phyloP scores from a whole-genome alignment of 2,329 filamentous ascomycete genomes.

The Epichloe glyceriae region DNA sequence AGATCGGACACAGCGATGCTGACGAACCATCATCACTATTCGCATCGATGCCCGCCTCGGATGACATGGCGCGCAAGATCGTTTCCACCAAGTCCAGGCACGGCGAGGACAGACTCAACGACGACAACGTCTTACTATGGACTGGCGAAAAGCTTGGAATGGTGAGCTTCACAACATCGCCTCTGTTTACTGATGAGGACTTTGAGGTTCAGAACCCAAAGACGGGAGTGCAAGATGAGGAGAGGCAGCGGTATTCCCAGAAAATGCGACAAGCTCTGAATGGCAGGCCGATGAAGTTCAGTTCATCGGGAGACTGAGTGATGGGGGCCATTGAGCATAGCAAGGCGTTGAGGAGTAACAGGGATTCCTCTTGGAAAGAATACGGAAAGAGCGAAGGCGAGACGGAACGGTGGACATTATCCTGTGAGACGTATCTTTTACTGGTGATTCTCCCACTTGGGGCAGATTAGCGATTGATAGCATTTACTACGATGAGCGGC shows the following conservation, averaged over 20 bases:
- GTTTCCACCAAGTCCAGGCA: conserved; percentile 41
- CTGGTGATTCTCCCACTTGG: no score
- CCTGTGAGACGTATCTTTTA: no score
- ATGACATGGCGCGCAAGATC: conserved; percentile 72
- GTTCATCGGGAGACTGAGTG: conserved; percentile 54
- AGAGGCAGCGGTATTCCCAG: conserved; percentile 49
- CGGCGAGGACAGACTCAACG: conserved; percentile 25
- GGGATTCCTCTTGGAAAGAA: neutral
- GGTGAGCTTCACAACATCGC: conserved; percentile 45
- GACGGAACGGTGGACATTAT: no score
- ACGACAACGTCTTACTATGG: conserved; percentile 71
- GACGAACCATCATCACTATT: conserved; percentile 36
- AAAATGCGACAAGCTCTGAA: conserved; percentile 62
- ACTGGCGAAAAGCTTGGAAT: conserved; percentile 75
- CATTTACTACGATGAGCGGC: neutral
- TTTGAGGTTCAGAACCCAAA: conserved; percentile 38
- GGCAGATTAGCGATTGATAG: no score
- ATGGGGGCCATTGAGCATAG: neutral
- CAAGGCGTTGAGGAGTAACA: neutral
- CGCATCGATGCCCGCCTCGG: conserved; percentile 35
- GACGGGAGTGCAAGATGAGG: conserved; percentile 31
- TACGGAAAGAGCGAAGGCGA: neutral
- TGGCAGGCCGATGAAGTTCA: conserved; percentile 67
- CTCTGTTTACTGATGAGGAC: conserved; percentile 35
- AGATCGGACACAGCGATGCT: conserved; percentile 41